Conservation (phyloP, 106 monocot genomes). For the Agapanthus africanus region DNA sequence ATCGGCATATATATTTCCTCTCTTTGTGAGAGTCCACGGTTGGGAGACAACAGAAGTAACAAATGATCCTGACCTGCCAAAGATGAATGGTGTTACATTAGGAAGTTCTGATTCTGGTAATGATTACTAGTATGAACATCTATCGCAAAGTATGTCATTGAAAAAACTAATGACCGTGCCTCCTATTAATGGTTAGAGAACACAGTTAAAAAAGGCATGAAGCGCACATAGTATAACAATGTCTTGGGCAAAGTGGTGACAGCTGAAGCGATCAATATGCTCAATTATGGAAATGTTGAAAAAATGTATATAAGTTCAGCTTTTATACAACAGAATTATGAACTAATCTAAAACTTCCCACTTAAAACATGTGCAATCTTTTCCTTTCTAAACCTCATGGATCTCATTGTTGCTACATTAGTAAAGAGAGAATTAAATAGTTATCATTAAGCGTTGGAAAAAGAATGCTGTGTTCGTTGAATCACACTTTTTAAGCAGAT, state of each 20-base stretch:
- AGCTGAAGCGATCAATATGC: too few species aligned
- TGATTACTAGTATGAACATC: background rate
- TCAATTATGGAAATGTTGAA: too few species aligned
- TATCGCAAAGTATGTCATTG: background rate
- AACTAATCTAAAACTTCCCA: too few species aligned
- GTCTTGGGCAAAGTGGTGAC: too few species aligned
- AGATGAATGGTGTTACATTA: background rate
- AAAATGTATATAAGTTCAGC: too few species aligned
- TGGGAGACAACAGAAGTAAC: background rate
- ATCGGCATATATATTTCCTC: background rate
- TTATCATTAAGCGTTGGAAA: too few species aligned
- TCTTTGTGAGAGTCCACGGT: background rate
- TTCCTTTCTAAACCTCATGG: too few species aligned
- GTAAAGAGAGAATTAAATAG: background rate
- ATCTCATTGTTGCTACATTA: background rate
- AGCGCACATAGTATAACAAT: too few species aligned
- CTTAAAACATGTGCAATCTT: too few species aligned
- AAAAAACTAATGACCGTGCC: background rate
- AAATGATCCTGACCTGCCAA: background rate
- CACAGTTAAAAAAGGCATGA: background rate
- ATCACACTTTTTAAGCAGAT: too few species aligned
- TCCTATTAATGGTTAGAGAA: background rate
- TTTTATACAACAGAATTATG: too few species aligned
- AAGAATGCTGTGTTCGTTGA: too few species aligned
- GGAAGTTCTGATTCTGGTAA: background rate